These are phyloP conservation scores for Aspergillus puulaauensis DNA, from an alignment of 2,329 filamentous ascomycete genomes.

Conservation along the genomic window DNA sequence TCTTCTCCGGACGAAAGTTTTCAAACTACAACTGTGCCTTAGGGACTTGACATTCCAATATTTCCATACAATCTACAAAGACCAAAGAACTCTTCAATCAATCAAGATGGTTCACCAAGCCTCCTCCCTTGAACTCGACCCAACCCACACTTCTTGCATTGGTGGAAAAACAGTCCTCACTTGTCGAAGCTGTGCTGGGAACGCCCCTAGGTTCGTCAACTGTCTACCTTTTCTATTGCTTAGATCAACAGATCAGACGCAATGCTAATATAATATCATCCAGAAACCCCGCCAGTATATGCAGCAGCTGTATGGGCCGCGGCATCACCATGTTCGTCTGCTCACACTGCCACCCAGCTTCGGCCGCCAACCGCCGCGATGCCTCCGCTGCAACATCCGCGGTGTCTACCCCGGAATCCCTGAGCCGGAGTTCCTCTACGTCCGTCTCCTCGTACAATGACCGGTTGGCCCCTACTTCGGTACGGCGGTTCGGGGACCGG, in stretches of 20 bases:
- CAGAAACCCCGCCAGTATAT: conserved; percentile 4
- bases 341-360: conserved; percentile 30
- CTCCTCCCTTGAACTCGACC: conserved; percentile 27
- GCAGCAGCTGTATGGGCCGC: conserved; percentile 27
- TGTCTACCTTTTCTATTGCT: not conserved
- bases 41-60: not conserved
- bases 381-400: conserved; percentile 14
- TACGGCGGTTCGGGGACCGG: conserved; percentile 16
- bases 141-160: conserved; percentile 33
- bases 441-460: conserved; percentile 24
- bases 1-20: no score
- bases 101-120: conserved; percentile 22
- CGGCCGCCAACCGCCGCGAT: conserved; percentile 12
- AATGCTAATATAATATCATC: no score
- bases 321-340: conserved; percentile 34
- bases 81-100: not conserved
- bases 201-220: conserved; percentile 33
- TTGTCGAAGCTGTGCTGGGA: conserved; percentile 37
- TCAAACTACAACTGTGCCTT: not conserved
- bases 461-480: conserved; percentile 3
- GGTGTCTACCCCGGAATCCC: conserved; percentile 18
- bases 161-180: conserved; percentile 34
- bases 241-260: not conserved
- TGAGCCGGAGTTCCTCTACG: conserved; percentile 30
- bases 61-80: not conserved